A percentile compares a stretch with the other conserved stretches of the same genome.
phyloP scores from a whole-genome alignment of 257 asterid species.

The Misopates orontium region DNA sequence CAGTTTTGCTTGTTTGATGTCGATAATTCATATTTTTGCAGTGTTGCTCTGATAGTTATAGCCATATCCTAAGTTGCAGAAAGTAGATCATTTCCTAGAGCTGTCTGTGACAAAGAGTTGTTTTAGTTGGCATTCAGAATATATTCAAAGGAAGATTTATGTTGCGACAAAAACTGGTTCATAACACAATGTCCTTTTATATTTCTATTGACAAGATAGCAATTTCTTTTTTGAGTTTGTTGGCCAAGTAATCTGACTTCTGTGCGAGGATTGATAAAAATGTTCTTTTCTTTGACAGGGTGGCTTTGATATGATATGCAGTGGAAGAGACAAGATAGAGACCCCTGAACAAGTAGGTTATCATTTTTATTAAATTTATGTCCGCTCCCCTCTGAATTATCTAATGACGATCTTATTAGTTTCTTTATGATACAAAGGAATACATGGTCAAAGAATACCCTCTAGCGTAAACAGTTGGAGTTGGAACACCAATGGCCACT shows the following conservation, averaged over 20 bases:
- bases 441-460: too few species aligned
- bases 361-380: constrained; percentile 17
- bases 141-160: neutral
- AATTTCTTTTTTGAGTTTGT: neutral
- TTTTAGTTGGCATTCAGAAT: neutral
- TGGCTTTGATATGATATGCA: constrained; percentile 96
- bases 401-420: too few species aligned
- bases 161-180: neutral
- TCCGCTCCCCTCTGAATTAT: too few species aligned
- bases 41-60: neutral
- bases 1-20: neutral
- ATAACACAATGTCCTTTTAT: neutral
- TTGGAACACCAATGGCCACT: too few species aligned
- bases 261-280: too few species aligned
- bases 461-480: too few species aligned
- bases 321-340: constrained; percentile 99
- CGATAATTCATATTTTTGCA: neutral
- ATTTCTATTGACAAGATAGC: neutral
- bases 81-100: neutral
- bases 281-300: constrained; percentile 51
- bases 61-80: neutral
- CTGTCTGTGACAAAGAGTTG: neutral
- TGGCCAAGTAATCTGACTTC: neutral
- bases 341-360: constrained; percentile 88
- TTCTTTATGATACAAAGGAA: too few species aligned